A percentile compares a stretch with the other conserved stretches of the same genome.
Conservation (phyloP, 2,329 filamentous ascomycete species). For the Talaromyces sp. region DNA sequence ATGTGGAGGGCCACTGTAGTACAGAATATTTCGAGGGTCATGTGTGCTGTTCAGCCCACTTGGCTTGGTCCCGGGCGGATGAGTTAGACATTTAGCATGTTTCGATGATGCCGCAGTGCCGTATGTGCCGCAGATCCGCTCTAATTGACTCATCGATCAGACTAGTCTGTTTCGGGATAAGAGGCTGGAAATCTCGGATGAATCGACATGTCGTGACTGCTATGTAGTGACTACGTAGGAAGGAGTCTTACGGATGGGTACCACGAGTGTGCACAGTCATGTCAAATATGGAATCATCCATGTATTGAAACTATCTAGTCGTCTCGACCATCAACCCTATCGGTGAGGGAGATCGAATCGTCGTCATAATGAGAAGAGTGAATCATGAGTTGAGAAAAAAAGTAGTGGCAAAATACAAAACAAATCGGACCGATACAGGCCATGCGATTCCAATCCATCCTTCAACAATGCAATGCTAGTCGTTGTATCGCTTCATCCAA, state of each 20-base stretch:
- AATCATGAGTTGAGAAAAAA: not conserved
- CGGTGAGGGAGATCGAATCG: conserved; percentile 11
- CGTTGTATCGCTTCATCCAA: conserved; percentile 8
- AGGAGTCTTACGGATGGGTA: not conserved
- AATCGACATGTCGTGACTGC: not conserved
- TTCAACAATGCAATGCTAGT: conserved; percentile 9
- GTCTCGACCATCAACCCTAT: conserved; percentile 10
- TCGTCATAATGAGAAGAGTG: conserved; percentile 7
- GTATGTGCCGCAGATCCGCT: not conserved
- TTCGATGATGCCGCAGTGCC: not conserved
- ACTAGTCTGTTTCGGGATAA: not conserved
- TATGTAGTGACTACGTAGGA: too few species aligned
- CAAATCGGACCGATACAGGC: conserved; percentile 9
- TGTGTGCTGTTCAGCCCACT: not conserved
- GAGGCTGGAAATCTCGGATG: not conserved
- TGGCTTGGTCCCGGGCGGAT: not conserved
- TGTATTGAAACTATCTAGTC: not conserved
- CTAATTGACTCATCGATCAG: not conserved
- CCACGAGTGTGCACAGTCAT: too few species aligned
- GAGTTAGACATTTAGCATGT: too few species aligned
- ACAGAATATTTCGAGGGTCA: not conserved
- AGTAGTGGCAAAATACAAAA: not conserved
- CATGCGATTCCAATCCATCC: not conserved
- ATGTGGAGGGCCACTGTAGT: too few species aligned
- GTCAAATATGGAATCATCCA: not conserved